Base-by-base conservation (phyloP, 768 basidiomycete species). In the Psilocybe azurescens region DNA sequence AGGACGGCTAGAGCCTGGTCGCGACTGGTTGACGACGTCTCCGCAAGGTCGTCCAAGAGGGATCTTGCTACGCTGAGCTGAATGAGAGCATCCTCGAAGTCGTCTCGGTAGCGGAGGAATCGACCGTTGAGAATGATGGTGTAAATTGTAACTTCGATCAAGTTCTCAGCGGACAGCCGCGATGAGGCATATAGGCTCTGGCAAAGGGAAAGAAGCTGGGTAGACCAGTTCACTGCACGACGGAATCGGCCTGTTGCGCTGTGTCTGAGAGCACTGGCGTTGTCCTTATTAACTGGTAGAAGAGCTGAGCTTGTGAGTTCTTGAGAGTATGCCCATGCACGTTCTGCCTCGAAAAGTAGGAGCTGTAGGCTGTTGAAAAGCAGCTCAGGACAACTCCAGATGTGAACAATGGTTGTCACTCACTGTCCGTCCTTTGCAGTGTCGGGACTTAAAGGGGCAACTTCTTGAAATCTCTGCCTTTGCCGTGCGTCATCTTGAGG, bases 281-380 rank as follows among this genome's bases (percentile, higher is more conserved):
- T 80, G 20, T 78, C 77, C 50, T 81, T 73, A 69, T 86, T 86
- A 18, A 79, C 77, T 55, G 85, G 82, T 55, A 81, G 74, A n/a
- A 81, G 71, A 18, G 88, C 78, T 51, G 83, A 77, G 2, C 81
- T 71, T 20, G 79, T 73, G 48, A 96, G 86, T 56, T 93, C 92
- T 73, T 96, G 93, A 4, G 95, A 89, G 74, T 95, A 88, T 1
- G 93, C 88, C 89, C 95, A 95, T 32, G 94, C 93, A 48, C 97
- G 88, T 73, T 99, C 97, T 8, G 94, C 86, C 72, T 97, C 94
- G 69, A 95, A 89, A 8, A 98, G 82, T 50, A 95, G 77, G 10
- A 97, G 83, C 67, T 96, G 90, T 5, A 96, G 82, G 68, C 93
- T 94, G 28, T 53, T 58, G 51, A 49, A 63, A 44, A 41, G 30